Percentiles rank a stretch among this genome's conserved stretches.
Evolutionary conservation across 768 basidiomycete species (phyloP).

Genomic region (Mycena pura): DNA sequence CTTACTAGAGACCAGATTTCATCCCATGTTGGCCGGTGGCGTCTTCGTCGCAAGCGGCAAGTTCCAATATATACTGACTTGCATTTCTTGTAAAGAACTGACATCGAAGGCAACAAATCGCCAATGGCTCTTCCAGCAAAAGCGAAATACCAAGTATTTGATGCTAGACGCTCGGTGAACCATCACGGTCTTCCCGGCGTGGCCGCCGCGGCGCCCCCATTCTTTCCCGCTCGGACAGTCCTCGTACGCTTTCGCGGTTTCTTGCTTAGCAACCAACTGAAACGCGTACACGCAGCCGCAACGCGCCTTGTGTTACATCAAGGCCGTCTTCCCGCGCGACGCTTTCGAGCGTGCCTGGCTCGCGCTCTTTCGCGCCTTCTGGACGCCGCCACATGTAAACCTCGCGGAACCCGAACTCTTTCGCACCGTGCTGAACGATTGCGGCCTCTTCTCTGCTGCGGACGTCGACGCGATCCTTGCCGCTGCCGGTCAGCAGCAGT

Average conservation of each 20-base stretch:
- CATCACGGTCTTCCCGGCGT: constrained; percentile 17
- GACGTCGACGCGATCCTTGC: constrained; percentile 22
- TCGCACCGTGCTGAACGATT: not conserved
- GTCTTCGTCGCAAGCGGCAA: constrained; percentile 23
- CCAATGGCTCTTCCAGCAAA: constrained; percentile 27
- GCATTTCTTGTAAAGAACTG: not conserved
- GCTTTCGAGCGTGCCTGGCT: constrained; percentile 23
- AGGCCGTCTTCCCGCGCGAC: constrained; percentile 15
- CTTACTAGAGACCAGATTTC: constrained; percentile 9
- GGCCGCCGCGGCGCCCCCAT: not conserved
- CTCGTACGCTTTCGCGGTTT: not conserved
- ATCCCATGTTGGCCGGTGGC: constrained; percentile 25
- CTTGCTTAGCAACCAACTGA: not conserved
- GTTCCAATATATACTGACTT: too few relatives aligned
- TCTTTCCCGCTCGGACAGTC: constrained; percentile 23
- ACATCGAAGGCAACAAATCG: constrained; percentile 19
- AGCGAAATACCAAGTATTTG: constrained; percentile 15
- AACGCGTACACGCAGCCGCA: constrained; percentile 11
- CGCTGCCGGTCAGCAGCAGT: constrained; percentile 15
- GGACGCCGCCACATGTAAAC: constrained; percentile 23
- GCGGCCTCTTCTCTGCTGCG: constrained; percentile 17
- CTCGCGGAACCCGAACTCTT: constrained; percentile 11
- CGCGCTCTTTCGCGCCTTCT: constrained; percentile 19
- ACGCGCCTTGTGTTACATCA: constrained; percentile 28
- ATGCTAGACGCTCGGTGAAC: constrained; percentile 11